These are phyloP conservation scores for Nicotiana paniculata DNA, from an alignment of 257 asterid species.

Conservation along the genomic window DNA sequence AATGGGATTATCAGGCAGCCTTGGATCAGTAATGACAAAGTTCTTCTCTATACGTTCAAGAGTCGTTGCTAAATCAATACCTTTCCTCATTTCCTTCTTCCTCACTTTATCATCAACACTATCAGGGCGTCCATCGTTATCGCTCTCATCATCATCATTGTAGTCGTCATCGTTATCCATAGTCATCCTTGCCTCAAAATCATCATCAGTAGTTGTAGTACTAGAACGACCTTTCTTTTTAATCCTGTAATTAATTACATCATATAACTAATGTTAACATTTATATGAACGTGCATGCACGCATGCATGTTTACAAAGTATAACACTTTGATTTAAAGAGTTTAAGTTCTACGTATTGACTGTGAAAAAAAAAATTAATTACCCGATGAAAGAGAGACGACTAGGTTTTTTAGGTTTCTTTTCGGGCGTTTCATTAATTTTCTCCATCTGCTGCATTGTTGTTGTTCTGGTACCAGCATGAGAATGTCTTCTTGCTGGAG, in stretches of 20 bases:
- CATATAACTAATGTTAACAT: background rate
- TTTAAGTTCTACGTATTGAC: background rate
- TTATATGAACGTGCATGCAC: background rate
- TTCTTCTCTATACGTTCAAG: conserved; percentile 98
- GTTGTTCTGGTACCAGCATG: conserved; percentile 66
- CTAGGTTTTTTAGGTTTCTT: conserved; percentile 48
- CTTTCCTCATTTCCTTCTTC: conserved; percentile 97
- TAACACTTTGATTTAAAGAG: background rate
- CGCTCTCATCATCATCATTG: conserved; percentile 39
- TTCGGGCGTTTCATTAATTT: conserved; percentile 60
- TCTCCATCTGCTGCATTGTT: conserved; percentile 34
- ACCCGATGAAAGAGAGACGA: conserved; percentile 82
- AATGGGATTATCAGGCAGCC: conserved; percentile 95
- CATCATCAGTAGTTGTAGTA: conserved; percentile 27
- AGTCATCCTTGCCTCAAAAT: conserved; percentile 32
- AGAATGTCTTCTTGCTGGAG: conserved; percentile 71
- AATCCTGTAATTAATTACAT: conserved; percentile 32
- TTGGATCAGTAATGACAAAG: conserved; percentile 95
- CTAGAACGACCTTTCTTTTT: conserved; percentile 64
- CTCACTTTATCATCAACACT: conserved; percentile 92
- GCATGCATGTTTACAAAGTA: background rate
- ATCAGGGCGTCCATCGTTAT: conserved; percentile 65
- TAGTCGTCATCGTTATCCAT: conserved; percentile 38
- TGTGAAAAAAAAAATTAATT: background rate
- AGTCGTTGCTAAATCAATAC: conserved; percentile 96